These are phyloP conservation scores for Penicillium ucsense DNA, from an alignment of 495 filamentous ascomycete genomes.

Conservation along the genomic window DNA sequence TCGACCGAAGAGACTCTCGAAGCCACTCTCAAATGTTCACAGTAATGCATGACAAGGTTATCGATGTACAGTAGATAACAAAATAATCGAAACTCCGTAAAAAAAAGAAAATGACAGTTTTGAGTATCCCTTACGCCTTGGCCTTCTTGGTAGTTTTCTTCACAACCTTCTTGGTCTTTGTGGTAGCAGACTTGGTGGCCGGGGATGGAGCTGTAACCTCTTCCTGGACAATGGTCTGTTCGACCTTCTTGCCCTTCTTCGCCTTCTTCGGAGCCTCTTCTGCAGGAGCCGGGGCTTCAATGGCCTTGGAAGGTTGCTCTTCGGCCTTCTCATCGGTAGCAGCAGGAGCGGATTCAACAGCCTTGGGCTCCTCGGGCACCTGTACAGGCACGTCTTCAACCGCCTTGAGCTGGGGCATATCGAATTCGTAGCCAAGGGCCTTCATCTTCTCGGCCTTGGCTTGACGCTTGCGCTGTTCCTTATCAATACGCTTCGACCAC, in stretches of 20 bases:
- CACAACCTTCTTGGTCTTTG: slow-evolving; percentile 24
- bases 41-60: slow-evolving; percentile 8
- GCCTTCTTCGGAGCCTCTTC: slow-evolving; percentile 30
- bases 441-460: slow-evolving; percentile 64
- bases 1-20: background rate
- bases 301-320: slow-evolving; percentile 20
- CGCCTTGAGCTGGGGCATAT: slow-evolving; percentile 60
- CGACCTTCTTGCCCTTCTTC: slow-evolving; percentile 29
- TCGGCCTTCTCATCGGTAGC: slow-evolving; percentile 3
- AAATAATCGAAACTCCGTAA: background rate
- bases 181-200: slow-evolving; percentile 13
- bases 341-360: slow-evolving; percentile 10
- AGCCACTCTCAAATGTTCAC: background rate
- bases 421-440: slow-evolving; percentile 76
- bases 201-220: slow-evolving; percentile 11
- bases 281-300: slow-evolving; percentile 17
- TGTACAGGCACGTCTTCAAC: slow-evolving; percentile 47
- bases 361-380: slow-evolving; percentile 29
- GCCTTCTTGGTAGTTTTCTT: slow-evolving; percentile 31
- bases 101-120: slow-evolving; percentile 11
- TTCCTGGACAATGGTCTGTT: slow-evolving; percentile 22
- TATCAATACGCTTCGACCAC: slow-evolving; percentile 64
- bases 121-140: slow-evolving; percentile 24
- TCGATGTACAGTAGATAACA: slow-evolving; percentile 6
- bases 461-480: slow-evolving; percentile 58